phyloP scores from a whole-genome alignment of 352 stramenopile species.

The Pythium utonaiense region DNA sequence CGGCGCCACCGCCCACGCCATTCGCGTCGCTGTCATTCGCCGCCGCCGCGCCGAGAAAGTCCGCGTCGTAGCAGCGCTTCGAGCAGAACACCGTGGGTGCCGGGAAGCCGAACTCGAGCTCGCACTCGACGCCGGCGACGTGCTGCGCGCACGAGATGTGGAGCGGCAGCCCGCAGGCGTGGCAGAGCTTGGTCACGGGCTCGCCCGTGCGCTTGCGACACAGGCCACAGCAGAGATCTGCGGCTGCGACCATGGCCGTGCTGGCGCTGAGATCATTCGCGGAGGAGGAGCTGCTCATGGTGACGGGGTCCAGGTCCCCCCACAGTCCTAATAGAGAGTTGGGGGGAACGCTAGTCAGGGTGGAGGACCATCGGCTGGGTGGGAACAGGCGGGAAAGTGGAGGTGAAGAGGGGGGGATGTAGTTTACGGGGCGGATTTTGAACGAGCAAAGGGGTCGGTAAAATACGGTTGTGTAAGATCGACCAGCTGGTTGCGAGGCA shows the following conservation, averaged over 20 bases:
- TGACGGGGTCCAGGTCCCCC: not conserved
- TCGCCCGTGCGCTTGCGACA: constrained; percentile 38
- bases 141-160: constrained; percentile 35
- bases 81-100: constrained; percentile 32
- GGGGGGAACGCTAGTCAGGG: not conserved
- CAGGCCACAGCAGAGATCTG: constrained; percentile 24
- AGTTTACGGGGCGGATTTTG: constrained; percentile 9
- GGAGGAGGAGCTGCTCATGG: constrained; percentile 7
- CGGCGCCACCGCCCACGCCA: not conserved
- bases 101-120: constrained; percentile 33
- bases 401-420: not conserved
- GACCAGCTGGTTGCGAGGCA: constrained; percentile 2
- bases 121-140: constrained; percentile 35
- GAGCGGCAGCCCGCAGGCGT: constrained; percentile 31
- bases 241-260: constrained; percentile 10
- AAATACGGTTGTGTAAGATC: not conserved
- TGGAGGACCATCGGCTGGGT: not conserved
- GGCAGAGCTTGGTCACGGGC: constrained; percentile 33
- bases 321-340: constrained; percentile 21
- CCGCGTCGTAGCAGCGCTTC: constrained; percentile 37
- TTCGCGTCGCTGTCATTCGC: not conserved
- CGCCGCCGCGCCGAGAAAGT: constrained; percentile 16
- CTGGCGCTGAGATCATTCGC: constrained; percentile 9
- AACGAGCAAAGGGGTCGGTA: not conserved
- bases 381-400: not conserved